Evolutionary conservation across 352 stramenopile genomes (phyloP), one percentile per base, ranked within the genome.

Genomic region (Chloridella minuta): DNA sequence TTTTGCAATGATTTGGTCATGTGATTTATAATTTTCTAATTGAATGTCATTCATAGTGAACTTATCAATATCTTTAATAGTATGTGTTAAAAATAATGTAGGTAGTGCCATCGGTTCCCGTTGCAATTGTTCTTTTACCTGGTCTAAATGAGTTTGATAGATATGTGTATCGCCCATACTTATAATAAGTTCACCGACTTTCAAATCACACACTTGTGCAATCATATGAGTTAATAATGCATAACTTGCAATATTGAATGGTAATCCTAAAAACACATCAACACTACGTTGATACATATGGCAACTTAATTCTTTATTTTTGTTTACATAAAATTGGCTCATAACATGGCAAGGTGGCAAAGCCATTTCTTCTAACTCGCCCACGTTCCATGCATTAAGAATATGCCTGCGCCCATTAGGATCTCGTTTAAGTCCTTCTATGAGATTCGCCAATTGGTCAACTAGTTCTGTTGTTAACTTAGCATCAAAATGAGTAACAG

Each of bases 241-340:
- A 90, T 99, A 99, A 83, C 92, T 97, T 2, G 97, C 96, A 90
- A 99, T 99, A 90, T 99, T 99, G 90, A 99, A 99, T 1, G 97
- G 97, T 28, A 99, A 96, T 2, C 97, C 97, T 23, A 99, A 92
- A 2, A 96, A 96, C 94, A 99, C 98, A 90, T 99, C 97, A 21
- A 95, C 95, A 83, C 93, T 98, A 21, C 97, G 94, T 91, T 99
- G 96, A 89, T 99, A 99, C 97, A 99, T 98, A 88, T 89, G 89
- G 89, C 92, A 95, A n/a, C 89, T 93, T 2, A 96, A 86, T 89
- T 96, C 92, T 66, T 92, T 92, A 80, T 93, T 91, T 80, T 30
- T 30, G 27, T 89, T 90, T 49, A 93, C 92, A 89, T 95, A 97
- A 87, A 97, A 96, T 89, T 96, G 51, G 10, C n/a, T 22, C n/a